Conservation (phyloP, 192 early-diverging fungal genomes). For the Dissophora globulifera region DNA sequence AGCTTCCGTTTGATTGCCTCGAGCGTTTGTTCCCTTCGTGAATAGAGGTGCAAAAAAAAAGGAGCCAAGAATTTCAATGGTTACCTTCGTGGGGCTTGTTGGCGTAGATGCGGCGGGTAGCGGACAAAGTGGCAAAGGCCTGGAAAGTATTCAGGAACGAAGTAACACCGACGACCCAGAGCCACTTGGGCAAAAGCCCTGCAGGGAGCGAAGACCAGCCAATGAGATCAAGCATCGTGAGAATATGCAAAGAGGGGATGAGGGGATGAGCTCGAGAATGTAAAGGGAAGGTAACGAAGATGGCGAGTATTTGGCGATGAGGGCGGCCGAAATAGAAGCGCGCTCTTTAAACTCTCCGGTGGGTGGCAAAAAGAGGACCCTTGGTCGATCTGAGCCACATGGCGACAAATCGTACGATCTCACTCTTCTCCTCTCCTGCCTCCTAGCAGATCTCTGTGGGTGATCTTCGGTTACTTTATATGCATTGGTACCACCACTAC, state of each 20-base stretch:
- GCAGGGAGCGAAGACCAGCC: conserved; percentile 57
- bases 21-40: too few relatives aligned
- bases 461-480: neutral
- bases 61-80: neutral
- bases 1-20: too few relatives aligned
- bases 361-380: too few relatives aligned
- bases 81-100: conserved; percentile 70
- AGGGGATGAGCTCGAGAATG: neutral
- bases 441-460: too few relatives aligned
- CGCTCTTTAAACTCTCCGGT: too few relatives aligned
- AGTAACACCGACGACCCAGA: conserved; percentile 77
- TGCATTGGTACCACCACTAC: neutral
- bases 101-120: conserved; percentile 84
- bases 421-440: too few relatives aligned
- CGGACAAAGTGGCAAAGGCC: conserved; percentile 77
- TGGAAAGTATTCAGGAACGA: conserved; percentile 90
- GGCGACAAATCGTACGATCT: too few relatives aligned
- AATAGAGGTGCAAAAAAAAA: too few relatives aligned
- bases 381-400: too few relatives aligned
- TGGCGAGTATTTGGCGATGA: too few relatives aligned
- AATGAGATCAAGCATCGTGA: conserved; percentile 49
- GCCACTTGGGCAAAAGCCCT: conserved; percentile 73
- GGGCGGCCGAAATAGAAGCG: too few relatives aligned
- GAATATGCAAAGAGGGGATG: neutral
- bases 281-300: too few relatives aligned